Conservation (phyloP, 495 filamentous ascomycete genomes). For the Neurospora terricola region DNA sequence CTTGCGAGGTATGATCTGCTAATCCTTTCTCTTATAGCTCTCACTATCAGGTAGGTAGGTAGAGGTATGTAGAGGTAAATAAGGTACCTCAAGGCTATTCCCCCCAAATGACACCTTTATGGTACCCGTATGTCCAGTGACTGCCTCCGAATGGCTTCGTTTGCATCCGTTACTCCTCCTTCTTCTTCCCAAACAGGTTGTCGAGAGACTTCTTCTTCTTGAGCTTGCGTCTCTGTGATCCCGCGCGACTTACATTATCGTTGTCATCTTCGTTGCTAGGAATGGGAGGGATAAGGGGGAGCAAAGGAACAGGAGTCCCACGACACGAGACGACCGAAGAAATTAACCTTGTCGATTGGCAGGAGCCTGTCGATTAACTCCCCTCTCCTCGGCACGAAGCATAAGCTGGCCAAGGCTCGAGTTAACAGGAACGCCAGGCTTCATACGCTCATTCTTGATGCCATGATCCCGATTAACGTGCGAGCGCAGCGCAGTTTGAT, state of each 20-base stretch:
- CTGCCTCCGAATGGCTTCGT: too few species aligned
- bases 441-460: not conserved
- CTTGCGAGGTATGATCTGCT: too few species aligned
- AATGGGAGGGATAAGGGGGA: too few species aligned
- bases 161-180: not conserved
- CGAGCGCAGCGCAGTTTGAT: not conserved
- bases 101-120: too few species aligned
- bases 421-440: not conserved
- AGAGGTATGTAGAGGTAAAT: too few species aligned
- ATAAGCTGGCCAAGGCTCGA: not conserved
- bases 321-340: not conserved
- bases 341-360: not conserved
- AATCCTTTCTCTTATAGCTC: too few species aligned
- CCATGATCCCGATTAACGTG: not conserved
- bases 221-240: not conserved
- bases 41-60: too few species aligned
- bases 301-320: not conserved
- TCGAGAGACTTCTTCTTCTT: not conserved
- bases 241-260: not conserved
- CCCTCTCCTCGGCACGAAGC: not conserved
- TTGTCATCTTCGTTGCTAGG: not conserved
- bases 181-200: not conserved
- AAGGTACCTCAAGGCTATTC: too few species aligned
- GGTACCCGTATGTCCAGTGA: too few species aligned
- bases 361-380: not conserved